Conservation (phyloP, 306 rosid genomes). For the Trifolium fragiferum region DNA sequence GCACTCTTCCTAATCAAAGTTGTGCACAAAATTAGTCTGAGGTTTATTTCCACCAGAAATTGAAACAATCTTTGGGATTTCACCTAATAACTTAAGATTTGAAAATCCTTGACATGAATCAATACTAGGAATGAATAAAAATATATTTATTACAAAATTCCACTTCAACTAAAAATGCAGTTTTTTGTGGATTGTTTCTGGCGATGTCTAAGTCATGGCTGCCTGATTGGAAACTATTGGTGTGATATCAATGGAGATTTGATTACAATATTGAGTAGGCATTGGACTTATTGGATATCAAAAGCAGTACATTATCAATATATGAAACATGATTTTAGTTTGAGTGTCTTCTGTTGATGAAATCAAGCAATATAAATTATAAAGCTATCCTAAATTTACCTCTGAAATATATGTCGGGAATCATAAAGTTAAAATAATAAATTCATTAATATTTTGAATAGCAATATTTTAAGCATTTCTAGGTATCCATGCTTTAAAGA, state of each 20-base stretch:
- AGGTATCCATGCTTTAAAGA: slow-evolving; percentile 2
- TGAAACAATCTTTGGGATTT: neutral
- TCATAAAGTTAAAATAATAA: neutral
- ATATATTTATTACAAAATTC: no score
- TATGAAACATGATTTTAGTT: neutral
- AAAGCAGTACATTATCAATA: neutral
- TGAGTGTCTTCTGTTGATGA: neutral
- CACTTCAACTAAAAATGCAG: neutral
- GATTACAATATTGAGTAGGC: neutral
- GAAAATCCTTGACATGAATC: neutral
- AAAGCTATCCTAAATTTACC: neutral
- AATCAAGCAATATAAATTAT: neutral
- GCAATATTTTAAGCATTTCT: neutral
- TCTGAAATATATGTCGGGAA: neutral
- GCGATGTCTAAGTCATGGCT: slow-evolving; percentile 1
- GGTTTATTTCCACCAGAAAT: neutral
- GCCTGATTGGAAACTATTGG: slow-evolving; percentile 2
- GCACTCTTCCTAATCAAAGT: neutral
- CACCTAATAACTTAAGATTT: neutral
- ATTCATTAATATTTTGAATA: neutral
- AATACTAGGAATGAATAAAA: neutral
- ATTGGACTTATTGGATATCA: slow-evolving; percentile 6
- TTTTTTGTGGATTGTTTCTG: neutral
- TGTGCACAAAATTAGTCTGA: neutral
- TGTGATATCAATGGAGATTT: neutral